Conservation (phyloP, 345 rosid species). For the Geranium rotundifolium region DNA sequence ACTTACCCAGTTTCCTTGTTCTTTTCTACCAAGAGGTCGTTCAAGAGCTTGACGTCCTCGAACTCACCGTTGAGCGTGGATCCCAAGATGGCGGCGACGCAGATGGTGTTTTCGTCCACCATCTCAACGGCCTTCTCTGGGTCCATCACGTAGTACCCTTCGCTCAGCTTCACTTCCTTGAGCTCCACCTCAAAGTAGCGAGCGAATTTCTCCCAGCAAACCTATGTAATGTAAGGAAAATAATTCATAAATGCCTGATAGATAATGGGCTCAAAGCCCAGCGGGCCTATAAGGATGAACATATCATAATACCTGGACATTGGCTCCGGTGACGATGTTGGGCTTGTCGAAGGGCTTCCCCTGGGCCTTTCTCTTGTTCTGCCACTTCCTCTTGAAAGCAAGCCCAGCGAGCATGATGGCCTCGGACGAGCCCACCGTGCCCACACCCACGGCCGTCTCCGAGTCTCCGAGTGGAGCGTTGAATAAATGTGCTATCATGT, state of each 20-base stretch:
- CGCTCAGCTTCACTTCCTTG: too few relatives aligned
- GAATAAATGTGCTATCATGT: conserved; percentile 83
- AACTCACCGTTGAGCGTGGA: conserved; percentile 93
- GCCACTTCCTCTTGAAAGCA: conserved; percentile 92
- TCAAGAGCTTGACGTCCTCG: conserved; percentile 83
- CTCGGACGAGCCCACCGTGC: conserved; percentile 89
- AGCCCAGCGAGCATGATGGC: conserved; percentile 95
- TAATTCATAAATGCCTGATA: too few relatives aligned
- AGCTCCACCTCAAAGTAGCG: too few relatives aligned
- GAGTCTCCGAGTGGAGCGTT: conserved; percentile 69
- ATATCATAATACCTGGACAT: too few relatives aligned
- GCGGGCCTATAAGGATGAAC: too few relatives aligned
- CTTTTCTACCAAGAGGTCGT: conserved; percentile 54
- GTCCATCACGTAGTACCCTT: conserved; percentile 96
- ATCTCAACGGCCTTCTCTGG: conserved; percentile 78
- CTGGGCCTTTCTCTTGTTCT: conserved; percentile 71
- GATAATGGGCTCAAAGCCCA: too few relatives aligned
- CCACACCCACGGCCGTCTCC: conserved; percentile 80
- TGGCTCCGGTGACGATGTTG: too few relatives aligned
- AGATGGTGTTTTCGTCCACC: conserved; percentile 95
- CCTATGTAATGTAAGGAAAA: too few relatives aligned
- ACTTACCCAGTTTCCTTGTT: conserved; percentile 65
- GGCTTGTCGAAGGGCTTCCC: conserved; percentile 78
- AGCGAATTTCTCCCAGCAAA: too few relatives aligned
- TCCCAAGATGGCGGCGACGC: conserved; percentile 86